Evolutionary conservation across 2,329 filamentous ascomycete genomes (phyloP).

Genomic region (Apiospora phragmitis): DNA sequence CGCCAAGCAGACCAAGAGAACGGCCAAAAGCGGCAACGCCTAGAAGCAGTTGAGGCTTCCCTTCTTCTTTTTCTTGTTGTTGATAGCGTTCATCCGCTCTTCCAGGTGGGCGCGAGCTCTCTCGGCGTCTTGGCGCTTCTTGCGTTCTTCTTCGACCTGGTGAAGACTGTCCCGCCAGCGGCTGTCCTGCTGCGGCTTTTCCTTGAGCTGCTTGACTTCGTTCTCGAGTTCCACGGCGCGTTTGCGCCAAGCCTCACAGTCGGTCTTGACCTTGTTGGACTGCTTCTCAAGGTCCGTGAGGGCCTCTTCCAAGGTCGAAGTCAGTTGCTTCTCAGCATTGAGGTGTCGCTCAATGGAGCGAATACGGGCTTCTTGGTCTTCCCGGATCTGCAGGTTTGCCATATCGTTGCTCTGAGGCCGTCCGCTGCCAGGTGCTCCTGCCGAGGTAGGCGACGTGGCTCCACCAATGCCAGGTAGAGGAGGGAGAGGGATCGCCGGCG

Average conservation of each 20-base stretch:
- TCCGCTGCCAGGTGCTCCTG: constrained; percentile 55
- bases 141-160: constrained; percentile 93
- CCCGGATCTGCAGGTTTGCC: constrained; percentile 74
- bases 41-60: constrained; percentile 97
- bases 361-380: constrained; percentile 94
- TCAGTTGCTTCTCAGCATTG: constrained; percentile 93
- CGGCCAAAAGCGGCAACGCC: constrained; percentile 29
- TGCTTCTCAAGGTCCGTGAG: constrained; percentile 91
- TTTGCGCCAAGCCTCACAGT: constrained; percentile 89
- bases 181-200: constrained; percentile 54
- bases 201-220: constrained; percentile 68
- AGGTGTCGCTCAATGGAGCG: constrained; percentile 96
- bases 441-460: constrained; percentile 46
- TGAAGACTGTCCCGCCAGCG: constrained; percentile 68
- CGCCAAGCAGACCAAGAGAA: constrained; percentile 17
- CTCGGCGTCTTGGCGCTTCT: constrained; percentile 88
- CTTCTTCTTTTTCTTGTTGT: constrained; percentile 95
- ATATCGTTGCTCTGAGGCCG: constrained; percentile 84
- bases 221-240: constrained; percentile 75
- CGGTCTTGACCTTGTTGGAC: constrained; percentile 86
- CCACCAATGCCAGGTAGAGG: constrained; percentile 71
- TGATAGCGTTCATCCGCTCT: constrained; percentile 90
- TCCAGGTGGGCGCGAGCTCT: constrained; percentile 85
- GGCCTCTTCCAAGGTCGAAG: constrained; percentile 91
- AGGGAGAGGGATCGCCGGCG: constrained; percentile 92